Evolutionary conservation across 805 yeast genomes (phyloP).

Genomic region (Barnettozyma vustinii): DNA sequence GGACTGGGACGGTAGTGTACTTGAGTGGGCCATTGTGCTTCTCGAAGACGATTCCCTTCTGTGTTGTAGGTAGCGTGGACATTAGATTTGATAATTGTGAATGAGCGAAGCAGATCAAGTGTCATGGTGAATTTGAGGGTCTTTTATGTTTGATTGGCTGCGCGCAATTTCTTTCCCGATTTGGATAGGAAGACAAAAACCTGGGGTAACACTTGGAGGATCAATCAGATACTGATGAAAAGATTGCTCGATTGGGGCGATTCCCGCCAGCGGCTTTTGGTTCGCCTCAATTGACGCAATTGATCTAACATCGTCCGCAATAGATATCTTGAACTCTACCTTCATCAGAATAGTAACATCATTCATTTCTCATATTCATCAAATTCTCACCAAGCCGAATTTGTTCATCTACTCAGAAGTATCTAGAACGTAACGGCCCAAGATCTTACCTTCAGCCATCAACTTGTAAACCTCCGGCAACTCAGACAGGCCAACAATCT

Average conservation of each 20-base stretch:
- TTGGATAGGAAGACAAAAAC: neutral
- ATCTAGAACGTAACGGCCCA: slow-evolving; percentile 83
- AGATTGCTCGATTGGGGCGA: too few relatives aligned
- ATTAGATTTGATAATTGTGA: neutral
- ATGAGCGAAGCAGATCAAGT: neutral
- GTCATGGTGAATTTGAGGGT: neutral
- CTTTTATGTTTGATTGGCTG: too few relatives aligned
- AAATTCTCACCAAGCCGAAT: too few relatives aligned
- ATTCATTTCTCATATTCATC: neutral
- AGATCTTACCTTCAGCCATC: slow-evolving; percentile 51
- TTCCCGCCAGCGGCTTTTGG: too few relatives aligned
- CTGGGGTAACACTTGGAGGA: too few relatives aligned
- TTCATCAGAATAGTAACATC: neutral
- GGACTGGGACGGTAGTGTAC: slow-evolving; percentile 47
- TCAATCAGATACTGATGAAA: too few relatives aligned
- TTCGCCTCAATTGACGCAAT: too few relatives aligned
- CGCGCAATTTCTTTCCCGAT: neutral
- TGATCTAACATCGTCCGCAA: too few relatives aligned
- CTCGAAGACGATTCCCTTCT: slow-evolving; percentile 46
- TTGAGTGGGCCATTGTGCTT: slow-evolving; percentile 40
- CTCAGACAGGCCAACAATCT: slow-evolving; percentile 50
- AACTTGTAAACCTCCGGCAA: slow-evolving; percentile 45
- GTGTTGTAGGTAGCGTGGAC: slow-evolving; percentile 33
- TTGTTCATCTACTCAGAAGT: slow-evolving; percentile 49
- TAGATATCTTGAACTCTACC: too few relatives aligned